Evolutionary conservation across 78 protist species (phyloP), one percentile per base, ranked within the genome.

Genomic region (Isochrysis galbana): DNA sequence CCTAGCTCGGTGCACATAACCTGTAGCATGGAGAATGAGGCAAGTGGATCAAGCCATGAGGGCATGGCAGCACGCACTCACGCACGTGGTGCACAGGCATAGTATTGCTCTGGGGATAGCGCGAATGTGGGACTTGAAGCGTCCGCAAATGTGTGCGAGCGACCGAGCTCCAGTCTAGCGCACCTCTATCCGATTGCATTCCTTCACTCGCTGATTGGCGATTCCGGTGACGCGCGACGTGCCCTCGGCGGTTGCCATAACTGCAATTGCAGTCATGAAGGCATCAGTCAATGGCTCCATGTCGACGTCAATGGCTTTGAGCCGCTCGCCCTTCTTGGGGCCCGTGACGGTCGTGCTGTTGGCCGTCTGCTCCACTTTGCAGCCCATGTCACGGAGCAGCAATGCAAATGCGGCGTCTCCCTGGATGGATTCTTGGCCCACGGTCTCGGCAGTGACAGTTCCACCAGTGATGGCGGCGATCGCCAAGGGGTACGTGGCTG

Each of bases 181-280:
- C n/a, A n/a, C n/a, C 29, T 39, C 77, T 74, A 96, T 90, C 54
- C 97, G 94, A 84, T 96, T 93, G 94, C 97, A 96, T 87, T 96
- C 97, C 95, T 96, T 94, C 42, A 93, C 96, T 25, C 95, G 92
- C 94, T 95, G 97, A 90, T 96, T 96, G 32, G 97, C 98, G n/a
- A 96, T 95, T 87, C 94, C 94, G 29, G 93, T 93, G 80, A 96
- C 93, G 44, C 84, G 84, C 25, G 94, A n/a, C 25, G 87, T 70
- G 46, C 94, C 96, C 21, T 74, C 86, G 47, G 96, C 96, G 25
- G 93, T 93, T 11, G 96, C 96, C 47, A 90, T 78, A 25, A 96
- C 91, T 34, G 94, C 98, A 22, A 95, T 95, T 38, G 95, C 95
- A 14, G 97, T 96, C 96, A 96, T 93, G 94, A 96, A 96, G n/a